A percentile compares a stretch with the other conserved stretches of the same genome.
Conservation (phyloP, 495 filamentous ascomycete species). For the Hyaloscypha bicolor region DNA sequence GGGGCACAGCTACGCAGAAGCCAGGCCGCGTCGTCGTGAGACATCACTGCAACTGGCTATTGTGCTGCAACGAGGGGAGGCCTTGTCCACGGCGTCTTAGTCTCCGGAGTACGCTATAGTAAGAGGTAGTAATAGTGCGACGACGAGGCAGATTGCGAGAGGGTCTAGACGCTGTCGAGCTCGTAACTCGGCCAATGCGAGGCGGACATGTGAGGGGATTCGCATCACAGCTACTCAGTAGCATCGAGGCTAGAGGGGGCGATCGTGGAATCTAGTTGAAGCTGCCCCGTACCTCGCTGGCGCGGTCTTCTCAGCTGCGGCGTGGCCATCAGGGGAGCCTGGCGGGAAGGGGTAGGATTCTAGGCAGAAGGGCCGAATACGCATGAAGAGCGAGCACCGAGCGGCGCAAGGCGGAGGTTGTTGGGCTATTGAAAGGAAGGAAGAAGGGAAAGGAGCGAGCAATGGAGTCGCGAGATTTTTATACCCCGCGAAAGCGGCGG, state of each 20-base stretch:
- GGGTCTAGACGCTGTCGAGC: constrained; percentile 6
- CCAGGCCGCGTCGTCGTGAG: constrained; percentile 9
- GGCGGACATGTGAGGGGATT: constrained; percentile 3
- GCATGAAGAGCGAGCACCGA: constrained; percentile 13
- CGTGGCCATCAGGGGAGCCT: too few species aligned
- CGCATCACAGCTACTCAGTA: constrained; percentile 21
- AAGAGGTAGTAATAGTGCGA: constrained; percentile 14
- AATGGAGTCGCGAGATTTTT: background rate
- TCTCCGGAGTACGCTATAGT: constrained; percentile 15
- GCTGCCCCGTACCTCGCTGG: constrained; percentile 18
- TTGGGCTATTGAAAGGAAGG: constrained; percentile 5
- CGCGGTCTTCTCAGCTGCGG: too few species aligned
- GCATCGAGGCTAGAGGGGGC: constrained; percentile 18
- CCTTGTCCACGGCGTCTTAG: background rate
- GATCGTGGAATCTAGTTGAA: constrained; percentile 22
- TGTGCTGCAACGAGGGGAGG: background rate
- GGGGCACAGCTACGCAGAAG: constrained; percentile 16
- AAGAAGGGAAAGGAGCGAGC: constrained; percentile 12
- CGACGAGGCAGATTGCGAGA: constrained; percentile 26
- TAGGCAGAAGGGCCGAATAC: constrained; percentile 9
- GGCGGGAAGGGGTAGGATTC: too few species aligned
- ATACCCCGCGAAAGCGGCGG: too few species aligned
- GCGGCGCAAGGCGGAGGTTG: constrained; percentile 2
- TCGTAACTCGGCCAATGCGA: constrained; percentile 1
- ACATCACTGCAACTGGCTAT: constrained; percentile 14